A percentile compares a stretch with the other conserved stretches of the same genome.
Conservation (phyloP, 2,329 filamentous ascomycete genomes). For the Westerdykella ornata region DNA sequence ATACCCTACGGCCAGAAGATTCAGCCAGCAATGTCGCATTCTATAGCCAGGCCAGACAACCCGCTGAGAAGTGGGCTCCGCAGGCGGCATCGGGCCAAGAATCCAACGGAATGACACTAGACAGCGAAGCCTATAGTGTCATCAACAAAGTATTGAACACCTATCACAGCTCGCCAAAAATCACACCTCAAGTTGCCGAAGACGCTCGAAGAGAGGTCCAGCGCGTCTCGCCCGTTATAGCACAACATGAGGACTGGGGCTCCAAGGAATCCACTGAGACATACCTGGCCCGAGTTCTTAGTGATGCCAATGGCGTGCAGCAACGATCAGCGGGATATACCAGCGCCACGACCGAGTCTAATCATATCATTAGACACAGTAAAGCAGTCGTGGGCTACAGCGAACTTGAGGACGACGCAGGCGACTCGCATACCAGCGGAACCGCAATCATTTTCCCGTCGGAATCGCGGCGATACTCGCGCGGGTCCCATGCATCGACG, state of each 20-base stretch:
- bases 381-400: conserved; percentile 15
- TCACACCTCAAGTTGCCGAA: conserved; percentile 38
- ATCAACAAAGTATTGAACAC: conserved; percentile 38
- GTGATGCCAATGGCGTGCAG: conserved; percentile 34
- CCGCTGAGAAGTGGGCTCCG: conserved; percentile 20
- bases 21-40: conserved; percentile 31
- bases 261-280: conserved; percentile 50
- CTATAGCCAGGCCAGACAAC: conserved; percentile 11
- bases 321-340: conserved; percentile 8
- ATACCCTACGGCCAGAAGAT: conserved; percentile 33
- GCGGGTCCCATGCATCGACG: conserved; percentile 22
- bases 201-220: conserved; percentile 39
- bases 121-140: conserved; percentile 41
- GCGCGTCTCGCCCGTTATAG: conserved; percentile 47
- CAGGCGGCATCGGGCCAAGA: conserved; percentile 7
- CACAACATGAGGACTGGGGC: conserved; percentile 49
- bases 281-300: conserved; percentile 47
- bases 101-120: conserved; percentile 28
- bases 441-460: conserved; percentile 36
- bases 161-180: conserved; percentile 34
- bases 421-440: conserved; percentile 22
- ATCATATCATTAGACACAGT: conserved; percentile 6
- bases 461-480: conserved; percentile 31
- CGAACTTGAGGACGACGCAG: conserved; percentile 18
- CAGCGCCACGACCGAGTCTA: background rate